Conservation (phyloP, 176 grass and related monocot genomes). For the Carex cristatella region DNA sequence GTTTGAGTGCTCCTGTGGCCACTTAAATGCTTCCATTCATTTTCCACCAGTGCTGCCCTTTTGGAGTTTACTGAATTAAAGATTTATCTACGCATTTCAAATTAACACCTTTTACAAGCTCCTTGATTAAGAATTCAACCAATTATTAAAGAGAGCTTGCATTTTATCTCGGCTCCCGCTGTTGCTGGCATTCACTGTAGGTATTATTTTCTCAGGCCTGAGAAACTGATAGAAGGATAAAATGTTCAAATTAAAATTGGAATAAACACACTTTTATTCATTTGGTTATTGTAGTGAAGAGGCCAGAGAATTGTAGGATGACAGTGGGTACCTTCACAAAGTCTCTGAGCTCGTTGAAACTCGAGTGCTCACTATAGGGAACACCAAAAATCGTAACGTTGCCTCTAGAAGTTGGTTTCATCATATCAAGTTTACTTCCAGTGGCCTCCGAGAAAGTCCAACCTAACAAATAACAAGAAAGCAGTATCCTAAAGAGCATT, state of each 20-base stretch:
- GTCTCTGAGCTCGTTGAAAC: constrained; percentile 58
- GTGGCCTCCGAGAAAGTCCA: constrained; percentile 55
- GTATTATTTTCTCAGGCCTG: constrained; percentile 12
- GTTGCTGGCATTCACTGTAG: not conserved
- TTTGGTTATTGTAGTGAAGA: too few species aligned
- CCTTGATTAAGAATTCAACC: constrained; percentile 7
- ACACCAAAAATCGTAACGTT: constrained; percentile 65
- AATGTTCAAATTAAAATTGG: not conserved
- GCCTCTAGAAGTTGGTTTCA: constrained; percentile 62
- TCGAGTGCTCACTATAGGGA: constrained; percentile 79
- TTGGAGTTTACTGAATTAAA: not conserved
- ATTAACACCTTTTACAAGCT: not conserved
- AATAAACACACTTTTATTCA: not conserved
- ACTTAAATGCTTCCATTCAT: not conserved
- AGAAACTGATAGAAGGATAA: not conserved
- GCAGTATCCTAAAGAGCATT: not conserved
- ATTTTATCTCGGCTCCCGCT: not conserved
- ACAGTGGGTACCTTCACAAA: constrained; percentile 42
- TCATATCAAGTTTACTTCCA: constrained; percentile 66
- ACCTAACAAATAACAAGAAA: constrained; percentile 33
- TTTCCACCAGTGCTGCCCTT: not conserved
- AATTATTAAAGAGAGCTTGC: constrained; percentile 6
- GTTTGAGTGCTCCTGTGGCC: not conserved
- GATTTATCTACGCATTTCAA: not conserved
- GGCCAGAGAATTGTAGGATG: too few species aligned